These are phyloP conservation scores for Acacia concinna DNA, from an alignment of 331 rosid species.

Conservation along the genomic window DNA sequence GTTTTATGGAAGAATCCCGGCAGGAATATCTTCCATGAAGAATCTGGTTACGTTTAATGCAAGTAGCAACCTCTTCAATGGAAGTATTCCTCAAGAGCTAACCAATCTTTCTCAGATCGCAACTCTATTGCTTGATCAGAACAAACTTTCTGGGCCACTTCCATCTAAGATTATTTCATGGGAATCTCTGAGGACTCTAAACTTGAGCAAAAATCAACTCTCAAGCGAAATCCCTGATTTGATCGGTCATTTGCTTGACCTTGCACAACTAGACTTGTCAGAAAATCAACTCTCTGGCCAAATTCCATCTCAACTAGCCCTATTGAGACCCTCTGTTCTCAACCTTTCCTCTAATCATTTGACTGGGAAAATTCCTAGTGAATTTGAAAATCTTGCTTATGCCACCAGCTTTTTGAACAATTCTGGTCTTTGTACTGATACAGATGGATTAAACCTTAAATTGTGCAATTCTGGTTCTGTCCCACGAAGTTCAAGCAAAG, in stretches of 20 bases:
- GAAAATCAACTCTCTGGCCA: constrained; percentile 67
- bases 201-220: constrained; percentile 55
- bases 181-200: constrained; percentile 50
- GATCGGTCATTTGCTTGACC: constrained; percentile 46
- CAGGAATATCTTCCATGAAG: constrained; percentile 51
- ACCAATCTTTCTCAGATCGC: constrained; percentile 48
- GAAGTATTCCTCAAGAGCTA: constrained; percentile 59
- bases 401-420: constrained; percentile 66
- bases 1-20: constrained; percentile 69
- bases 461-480: constrained; percentile 44
- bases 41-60: constrained; percentile 54
- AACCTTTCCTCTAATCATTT: constrained; percentile 77
- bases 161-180: constrained; percentile 60
- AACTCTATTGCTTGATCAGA: constrained; percentile 51
- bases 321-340: constrained; percentile 29
- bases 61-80: constrained; percentile 58
- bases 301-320: constrained; percentile 42
- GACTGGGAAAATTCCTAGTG: constrained; percentile 55
- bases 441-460: constrained; percentile 29
- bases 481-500: constrained; percentile 35
- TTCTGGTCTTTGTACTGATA: constrained; percentile 59
- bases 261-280: constrained; percentile 65
- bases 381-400: constrained; percentile 41
- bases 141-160: constrained; percentile 54
- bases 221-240: constrained; percentile 55